Evolutionary conservation across 2,329 filamentous ascomycete species (phyloP), one percentile per base, ranked within the genome.

Genomic region (Hypoxylon sp.): DNA sequence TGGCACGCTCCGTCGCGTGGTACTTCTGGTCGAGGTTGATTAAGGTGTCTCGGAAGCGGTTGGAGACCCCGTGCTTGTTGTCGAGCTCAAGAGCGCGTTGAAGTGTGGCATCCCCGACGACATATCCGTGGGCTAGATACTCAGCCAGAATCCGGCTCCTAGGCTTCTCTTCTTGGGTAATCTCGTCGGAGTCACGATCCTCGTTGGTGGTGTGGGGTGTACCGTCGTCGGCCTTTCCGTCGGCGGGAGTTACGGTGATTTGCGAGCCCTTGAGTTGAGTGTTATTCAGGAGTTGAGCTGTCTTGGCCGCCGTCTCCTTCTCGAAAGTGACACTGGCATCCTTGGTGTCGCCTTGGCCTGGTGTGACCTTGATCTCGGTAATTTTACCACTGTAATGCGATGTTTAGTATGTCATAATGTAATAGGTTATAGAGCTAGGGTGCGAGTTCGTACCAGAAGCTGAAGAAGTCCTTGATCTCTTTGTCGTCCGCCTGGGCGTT

Each of bases 161-260:
- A 11, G 94, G 94, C 82, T 99, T 99, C 79, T 97, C 91, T 75
- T 99, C 94, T 71, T 99, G 94, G 9, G 87, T 85, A 65, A 97
- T 86, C 63, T 91, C 84, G 64, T 91, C 80, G 41, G 75, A 75
- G 69, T 83, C 79, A 53, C 78, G 78, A 53, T 86, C 82, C 49
- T 75, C 73, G 62, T 81, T 80, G 53, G 77, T 78, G 25, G 76
- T 72, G 55, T 79, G 77, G 36, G 82, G 75, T 45, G 78, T 75
- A 60, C 88, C 84, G 36, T 81, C 79, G 40, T 82, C 81, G 42
- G 79, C 77, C 49, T 89, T 80, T 60, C 86, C 87, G 58, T 88
- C 78, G 40, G 82, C 82, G 59, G 85, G 82, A 31, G 87, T 82
- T 37, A 91, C 83, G 49, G 84, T 80, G 69, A 99, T 95, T 68